Evolutionary conservation across 352 stramenopile genomes (phyloP).

Genomic region (Pythium chondricola): DNA sequence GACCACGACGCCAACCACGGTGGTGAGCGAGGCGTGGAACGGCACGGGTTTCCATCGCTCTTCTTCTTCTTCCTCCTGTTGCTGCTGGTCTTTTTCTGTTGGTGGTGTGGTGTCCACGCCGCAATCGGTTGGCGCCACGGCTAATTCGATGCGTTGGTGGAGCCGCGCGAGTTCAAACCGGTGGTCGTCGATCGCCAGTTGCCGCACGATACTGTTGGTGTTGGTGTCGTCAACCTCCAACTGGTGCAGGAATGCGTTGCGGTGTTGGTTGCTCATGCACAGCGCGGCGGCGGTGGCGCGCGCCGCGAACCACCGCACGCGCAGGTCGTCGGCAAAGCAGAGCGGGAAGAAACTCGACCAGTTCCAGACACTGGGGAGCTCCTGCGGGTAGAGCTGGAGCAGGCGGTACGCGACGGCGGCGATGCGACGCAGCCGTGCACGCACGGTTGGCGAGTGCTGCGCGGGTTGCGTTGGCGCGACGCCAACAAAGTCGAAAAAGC

Average conservation of each 20-base stretch:
- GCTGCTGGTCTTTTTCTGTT: background rate
- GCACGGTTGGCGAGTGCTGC: slow-evolving; percentile 20
- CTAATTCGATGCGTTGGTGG: slow-evolving; percentile 41
- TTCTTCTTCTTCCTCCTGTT: background rate
- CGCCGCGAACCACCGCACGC: slow-evolving; percentile 57
- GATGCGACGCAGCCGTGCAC: slow-evolving; percentile 41
- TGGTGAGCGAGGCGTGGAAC: slow-evolving; percentile 72
- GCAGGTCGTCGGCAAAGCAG: slow-evolving; percentile 57
- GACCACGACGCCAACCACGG: slow-evolving; percentile 80
- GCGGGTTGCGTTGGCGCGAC: slow-evolving; percentile 36
- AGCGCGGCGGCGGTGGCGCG: slow-evolving; percentile 53
- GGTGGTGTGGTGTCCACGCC: too few relatives aligned
- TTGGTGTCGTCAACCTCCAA: slow-evolving; percentile 45
- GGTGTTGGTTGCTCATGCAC: slow-evolving; percentile 60
- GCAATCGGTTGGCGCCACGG: background rate
- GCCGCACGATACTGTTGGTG: slow-evolving; percentile 28
- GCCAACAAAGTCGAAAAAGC: slow-evolving; percentile 73
- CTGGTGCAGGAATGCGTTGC: slow-evolving; percentile 54
- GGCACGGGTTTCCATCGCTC: slow-evolving; percentile 17
- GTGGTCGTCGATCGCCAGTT: slow-evolving; percentile 62
- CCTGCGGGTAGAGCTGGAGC: slow-evolving; percentile 40
- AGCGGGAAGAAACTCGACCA: slow-evolving; percentile 79
- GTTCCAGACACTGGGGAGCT: slow-evolving; percentile 65
- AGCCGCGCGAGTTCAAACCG: slow-evolving; percentile 31
- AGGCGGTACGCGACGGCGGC: slow-evolving; percentile 55